Evolutionary conservation across 169 alveolate species (phyloP).

Genomic region (Cryptosporidium muris): DNA sequence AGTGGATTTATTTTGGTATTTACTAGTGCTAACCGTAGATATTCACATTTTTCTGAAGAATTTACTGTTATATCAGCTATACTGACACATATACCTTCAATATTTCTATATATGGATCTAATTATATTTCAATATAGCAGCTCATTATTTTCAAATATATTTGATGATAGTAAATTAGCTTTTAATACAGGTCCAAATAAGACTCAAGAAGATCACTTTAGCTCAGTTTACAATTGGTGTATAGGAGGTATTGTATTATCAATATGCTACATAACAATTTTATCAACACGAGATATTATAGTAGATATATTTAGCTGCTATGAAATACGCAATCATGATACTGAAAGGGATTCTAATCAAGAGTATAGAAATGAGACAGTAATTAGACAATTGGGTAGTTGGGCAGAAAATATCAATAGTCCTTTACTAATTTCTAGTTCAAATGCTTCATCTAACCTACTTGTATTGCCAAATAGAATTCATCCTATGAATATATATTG

Average conservation of each 20-base stretch:
- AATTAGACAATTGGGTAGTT: too few species aligned
- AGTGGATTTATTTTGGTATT: conserved; percentile 3
- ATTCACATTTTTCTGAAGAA: conserved; percentile 41
- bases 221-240: conserved; percentile 1
- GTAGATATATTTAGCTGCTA: conserved; percentile 60
- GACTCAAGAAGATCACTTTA: conserved; percentile 7
- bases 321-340: not conserved
- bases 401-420: too few species aligned
- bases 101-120: conserved; percentile 31
- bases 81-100: conserved; percentile 24
- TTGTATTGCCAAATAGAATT: conserved; percentile 6
- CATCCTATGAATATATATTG: conserved; percentile 25
- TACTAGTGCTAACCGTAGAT: not conserved
- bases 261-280: conserved; percentile 9
- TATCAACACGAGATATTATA: conserved; percentile 31
- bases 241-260: conserved; percentile 2
- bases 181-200: conserved; percentile 32
- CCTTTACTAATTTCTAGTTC: too few species aligned
- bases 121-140: conserved; percentile 36
- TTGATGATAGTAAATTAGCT: not conserved
- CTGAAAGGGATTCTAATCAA: too few species aligned
- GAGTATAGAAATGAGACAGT: too few species aligned
- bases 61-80: conserved; percentile 8
- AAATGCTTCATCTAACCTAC: not conserved
- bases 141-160: conserved; percentile 20